A percentile compares a stretch with the other conserved stretches of the same genome.
These are phyloP conservation scores for Rhododendron ovatum DNA, from an alignment of 148 eudicot species.

Conservation along the genomic window DNA sequence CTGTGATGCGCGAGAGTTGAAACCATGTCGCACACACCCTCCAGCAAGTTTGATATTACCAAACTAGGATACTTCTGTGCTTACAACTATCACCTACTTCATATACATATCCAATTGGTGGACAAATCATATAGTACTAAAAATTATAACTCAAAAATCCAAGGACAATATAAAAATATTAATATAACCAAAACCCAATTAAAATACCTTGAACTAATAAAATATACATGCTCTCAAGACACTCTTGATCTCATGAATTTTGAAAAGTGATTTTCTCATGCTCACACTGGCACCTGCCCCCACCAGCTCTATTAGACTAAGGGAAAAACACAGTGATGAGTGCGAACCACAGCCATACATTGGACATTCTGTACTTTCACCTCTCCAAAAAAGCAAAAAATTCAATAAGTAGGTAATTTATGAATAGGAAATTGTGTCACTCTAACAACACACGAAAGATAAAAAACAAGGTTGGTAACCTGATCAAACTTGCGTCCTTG, in stretches of 20 bases:
- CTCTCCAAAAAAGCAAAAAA: not conserved
- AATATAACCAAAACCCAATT: not conserved
- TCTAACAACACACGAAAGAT: not conserved
- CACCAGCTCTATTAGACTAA: not conserved
- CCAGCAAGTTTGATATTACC: not conserved
- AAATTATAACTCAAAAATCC: not conserved
- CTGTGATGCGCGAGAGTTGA: not conserved
- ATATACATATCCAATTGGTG: not conserved
- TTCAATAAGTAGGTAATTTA: not conserved
- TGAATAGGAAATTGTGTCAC: not conserved
- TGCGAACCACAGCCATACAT: not conserved
- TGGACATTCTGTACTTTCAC: not conserved
- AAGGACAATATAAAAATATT: not conserved
- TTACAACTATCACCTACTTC: not conserved
- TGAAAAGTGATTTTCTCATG: not conserved
- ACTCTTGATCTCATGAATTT: not conserved
- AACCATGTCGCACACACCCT: not conserved
- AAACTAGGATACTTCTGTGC: no score
- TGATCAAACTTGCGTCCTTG: conserved; percentile 95
- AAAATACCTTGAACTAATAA: not conserved
- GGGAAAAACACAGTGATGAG: not conserved
- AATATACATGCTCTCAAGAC: not conserved
- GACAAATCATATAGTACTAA: not conserved
- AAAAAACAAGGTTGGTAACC: conserved; percentile 26
- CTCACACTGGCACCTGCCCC: not conserved